Base-by-base conservation (phyloP, 1,139 yeast genomes). In the Hansenula sp. region DNA sequence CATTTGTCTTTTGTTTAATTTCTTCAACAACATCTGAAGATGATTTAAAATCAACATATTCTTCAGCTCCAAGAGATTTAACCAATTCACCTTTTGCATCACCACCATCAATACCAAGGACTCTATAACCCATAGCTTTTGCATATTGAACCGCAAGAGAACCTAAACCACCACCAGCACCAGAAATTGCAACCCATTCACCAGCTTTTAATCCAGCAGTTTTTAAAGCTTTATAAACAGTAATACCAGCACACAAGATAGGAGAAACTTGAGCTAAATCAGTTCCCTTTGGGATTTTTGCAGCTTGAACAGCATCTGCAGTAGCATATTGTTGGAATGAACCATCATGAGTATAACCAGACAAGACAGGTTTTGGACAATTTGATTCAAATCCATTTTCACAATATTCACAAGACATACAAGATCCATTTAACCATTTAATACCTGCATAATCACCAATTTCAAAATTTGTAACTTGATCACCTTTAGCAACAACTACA, bases 91-190 rank as follows among this genome's bases (percentile, higher is more conserved):
- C 75, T 72, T 84, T 84, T 40, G 68, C 85, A 20, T 60, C 79
- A 58, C 89, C 88, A 55, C 85, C 82, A 56, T 85, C 94, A 53
- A 85, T 82, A 54, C 79, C 92, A 42, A 83, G 47, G 43, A 82
- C 89, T 61, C 90, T 74, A 65, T 69, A 73, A 53, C 94, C 94
- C 87, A 85, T 80, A 46, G 89, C 90, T 62, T 71, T 76, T 46
- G 90, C 94, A 66, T 81, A 84, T 65, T 84, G 92, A 55, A 85
- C 71, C 44, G 90, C 92, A 47, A 84, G 68, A 38, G 89, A 76
- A 47, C 95, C 95, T 56, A 85, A 74, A 56, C 94, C 95, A 64
- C 95, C 90, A 59, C 81, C 88, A 42, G 90, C 90, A 65, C 95
- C 94, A 47, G 87, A 77, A 55, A 84, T 70, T 51, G 83, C 82